Conservation (phyloP, 2,329 filamentous ascomycete genomes). For the Cytospora chrysosperma region DNA sequence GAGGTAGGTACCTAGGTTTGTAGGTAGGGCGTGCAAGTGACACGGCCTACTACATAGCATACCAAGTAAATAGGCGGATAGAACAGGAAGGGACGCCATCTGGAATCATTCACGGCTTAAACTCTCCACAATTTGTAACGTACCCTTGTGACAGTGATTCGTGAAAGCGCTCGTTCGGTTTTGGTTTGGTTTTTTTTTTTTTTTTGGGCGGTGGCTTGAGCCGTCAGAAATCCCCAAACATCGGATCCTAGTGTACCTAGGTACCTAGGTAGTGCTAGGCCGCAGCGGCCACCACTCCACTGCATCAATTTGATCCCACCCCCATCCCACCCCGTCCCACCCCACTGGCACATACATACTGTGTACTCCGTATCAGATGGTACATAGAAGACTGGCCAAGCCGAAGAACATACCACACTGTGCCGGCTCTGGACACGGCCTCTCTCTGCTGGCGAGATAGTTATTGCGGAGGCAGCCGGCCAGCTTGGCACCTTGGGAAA, state of each 20-base stretch:
- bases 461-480: neutral
- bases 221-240: constrained; percentile 11
- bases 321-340: neutral
- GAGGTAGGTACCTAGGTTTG: neutral
- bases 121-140: neutral
- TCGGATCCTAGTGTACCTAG: constrained; percentile 2
- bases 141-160: neutral
- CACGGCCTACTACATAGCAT: neutral
- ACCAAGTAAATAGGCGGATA: neutral
- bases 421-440: neutral
- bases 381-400: neutral
- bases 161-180: neutral
- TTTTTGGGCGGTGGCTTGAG: neutral
- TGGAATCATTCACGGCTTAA: neutral
- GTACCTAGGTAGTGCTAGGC: constrained; percentile 4
- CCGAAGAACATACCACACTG: constrained; percentile 11
- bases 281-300: neutral
- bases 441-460: neutral
- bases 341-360: constrained; percentile 8
- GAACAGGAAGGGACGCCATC: neutral
- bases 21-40: neutral
- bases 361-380: constrained; percentile 4
- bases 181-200: neutral
- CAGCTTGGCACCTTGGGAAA: neutral
- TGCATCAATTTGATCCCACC: neutral